These are phyloP conservation scores for Saraca asoca DNA, from an alignment of 331 rosid species.

Conservation along the genomic window DNA sequence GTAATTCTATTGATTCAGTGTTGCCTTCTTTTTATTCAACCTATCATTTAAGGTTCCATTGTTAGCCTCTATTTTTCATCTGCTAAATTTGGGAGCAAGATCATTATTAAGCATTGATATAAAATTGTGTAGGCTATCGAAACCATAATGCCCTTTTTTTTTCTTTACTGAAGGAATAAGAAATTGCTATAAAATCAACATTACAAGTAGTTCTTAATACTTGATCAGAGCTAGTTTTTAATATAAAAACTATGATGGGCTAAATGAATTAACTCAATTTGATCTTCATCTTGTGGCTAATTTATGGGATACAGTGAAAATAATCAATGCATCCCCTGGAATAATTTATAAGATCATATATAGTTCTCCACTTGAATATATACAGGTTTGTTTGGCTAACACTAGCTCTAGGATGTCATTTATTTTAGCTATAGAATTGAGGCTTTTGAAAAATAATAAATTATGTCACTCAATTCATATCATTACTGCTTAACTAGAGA, in stretches of 20 bases:
- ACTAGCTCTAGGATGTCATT: constrained; percentile 39
- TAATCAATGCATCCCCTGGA: background rate
- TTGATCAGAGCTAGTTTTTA: constrained; percentile 38
- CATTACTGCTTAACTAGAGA: background rate
- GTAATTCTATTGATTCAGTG: too few species aligned
- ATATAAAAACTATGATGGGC: constrained; percentile 51
- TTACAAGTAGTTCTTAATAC: constrained; percentile 30
- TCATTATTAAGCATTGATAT: too few species aligned
- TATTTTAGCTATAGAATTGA: constrained; percentile 43
- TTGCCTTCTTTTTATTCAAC: too few species aligned
- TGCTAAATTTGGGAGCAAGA: too few species aligned
- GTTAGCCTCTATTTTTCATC: too few species aligned
- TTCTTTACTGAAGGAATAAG: constrained; percentile 54
- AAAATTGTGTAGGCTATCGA: too few species aligned
- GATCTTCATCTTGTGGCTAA: constrained; percentile 39
- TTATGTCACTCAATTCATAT: constrained; percentile 17
- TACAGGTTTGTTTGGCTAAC: constrained; percentile 41
- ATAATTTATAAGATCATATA: constrained; percentile 30
- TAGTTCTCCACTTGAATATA: constrained; percentile 4
- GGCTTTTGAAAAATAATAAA: constrained; percentile 18
- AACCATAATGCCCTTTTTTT: too few species aligned
- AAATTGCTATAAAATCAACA: constrained; percentile 48
- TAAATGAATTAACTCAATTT: constrained; percentile 30
- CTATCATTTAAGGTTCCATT: too few species aligned
- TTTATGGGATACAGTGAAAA: constrained; percentile 33